These are phyloP conservation scores for Mucor lusitanicus DNA, from an alignment of 371 early-diverging fungal genomes.

Conservation along the genomic window DNA sequence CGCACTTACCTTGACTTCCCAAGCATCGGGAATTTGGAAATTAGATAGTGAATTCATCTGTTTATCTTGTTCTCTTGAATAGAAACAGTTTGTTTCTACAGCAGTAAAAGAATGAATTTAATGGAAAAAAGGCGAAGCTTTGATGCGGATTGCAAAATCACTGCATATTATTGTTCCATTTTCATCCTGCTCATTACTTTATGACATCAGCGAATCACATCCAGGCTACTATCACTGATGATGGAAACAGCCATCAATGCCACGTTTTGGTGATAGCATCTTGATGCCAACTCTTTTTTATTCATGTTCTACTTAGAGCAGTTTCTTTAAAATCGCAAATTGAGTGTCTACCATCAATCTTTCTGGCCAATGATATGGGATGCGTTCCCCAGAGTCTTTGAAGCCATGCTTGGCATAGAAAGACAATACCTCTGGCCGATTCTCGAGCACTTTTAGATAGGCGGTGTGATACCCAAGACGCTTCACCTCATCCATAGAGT, in stretches of 20 bases:
- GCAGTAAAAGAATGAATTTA: background rate
- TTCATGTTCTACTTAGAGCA: background rate
- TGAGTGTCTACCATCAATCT: constrained; percentile 9
- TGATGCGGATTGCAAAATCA: background rate
- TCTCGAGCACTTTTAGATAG: constrained; percentile 50
- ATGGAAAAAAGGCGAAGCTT: background rate
- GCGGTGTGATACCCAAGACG: constrained; percentile 35
- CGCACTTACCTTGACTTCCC: constrained; percentile 54
- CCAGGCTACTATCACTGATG: background rate
- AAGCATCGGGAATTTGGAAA: constrained; percentile 52
- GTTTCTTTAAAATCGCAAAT: background rate
- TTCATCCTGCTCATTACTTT: background rate
- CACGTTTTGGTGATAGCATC: background rate
- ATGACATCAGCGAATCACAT: constrained; percentile 2
- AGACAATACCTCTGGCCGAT: constrained; percentile 46
- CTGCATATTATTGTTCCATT: background rate
- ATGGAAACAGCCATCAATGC: background rate
- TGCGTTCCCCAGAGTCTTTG: constrained; percentile 49
- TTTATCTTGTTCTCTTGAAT: background rate
- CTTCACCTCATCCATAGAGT: constrained; percentile 40
- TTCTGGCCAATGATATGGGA: constrained; percentile 45
- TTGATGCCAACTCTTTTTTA: background rate
- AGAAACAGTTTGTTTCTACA: constrained; percentile 1
- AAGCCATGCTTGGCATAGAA: constrained; percentile 60
- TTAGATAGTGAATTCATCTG: constrained; percentile 46